These are phyloP conservation scores for Hypoxylon trugodes DNA, from an alignment of 495 filamentous ascomycete genomes.

Conservation along the genomic window DNA sequence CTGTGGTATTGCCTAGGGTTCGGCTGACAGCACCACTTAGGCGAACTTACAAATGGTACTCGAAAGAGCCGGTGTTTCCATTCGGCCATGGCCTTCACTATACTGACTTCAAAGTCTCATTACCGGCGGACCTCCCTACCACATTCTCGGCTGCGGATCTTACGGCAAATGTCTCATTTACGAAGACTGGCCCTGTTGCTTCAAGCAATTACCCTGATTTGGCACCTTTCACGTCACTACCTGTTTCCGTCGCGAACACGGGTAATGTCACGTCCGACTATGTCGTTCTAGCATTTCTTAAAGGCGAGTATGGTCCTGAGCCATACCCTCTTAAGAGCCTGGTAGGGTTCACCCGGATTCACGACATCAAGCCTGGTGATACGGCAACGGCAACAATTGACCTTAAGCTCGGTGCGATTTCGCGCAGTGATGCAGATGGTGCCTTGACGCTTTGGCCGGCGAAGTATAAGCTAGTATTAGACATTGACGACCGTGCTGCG, in stretches of 20 bases:
- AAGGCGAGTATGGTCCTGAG: constrained; percentile 61
- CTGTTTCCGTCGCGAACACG: constrained; percentile 57
- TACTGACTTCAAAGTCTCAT: constrained; percentile 57
- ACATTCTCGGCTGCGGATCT: constrained; percentile 44
- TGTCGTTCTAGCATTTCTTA: constrained; percentile 60
- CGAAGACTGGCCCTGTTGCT: constrained; percentile 40
- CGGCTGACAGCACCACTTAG: constrained; percentile 46
- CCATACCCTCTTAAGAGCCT: constrained; percentile 68
- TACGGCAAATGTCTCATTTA: constrained; percentile 45
- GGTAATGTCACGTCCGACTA: constrained; percentile 64
- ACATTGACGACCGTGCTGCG: constrained; percentile 48
- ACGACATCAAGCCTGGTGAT: constrained; percentile 51
- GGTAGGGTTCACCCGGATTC: constrained; percentile 63
- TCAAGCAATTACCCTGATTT: constrained; percentile 52
- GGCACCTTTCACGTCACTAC: constrained; percentile 53
- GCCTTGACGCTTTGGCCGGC: constrained; percentile 67
- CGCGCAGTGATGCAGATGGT: constrained; percentile 61
- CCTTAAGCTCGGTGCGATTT: constrained; percentile 61
- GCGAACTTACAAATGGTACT: constrained; percentile 61
- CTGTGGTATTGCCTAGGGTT: neutral
- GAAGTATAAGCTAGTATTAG: constrained; percentile 64
- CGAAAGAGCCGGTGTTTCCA: constrained; percentile 48
- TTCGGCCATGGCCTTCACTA: constrained; percentile 64
- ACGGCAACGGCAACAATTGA: constrained; percentile 54
- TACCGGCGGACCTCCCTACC: constrained; percentile 32